Conservation (phyloP, 1,284 basidiomycete species). For the Cutaneotrichosporon spelunceum region DNA sequence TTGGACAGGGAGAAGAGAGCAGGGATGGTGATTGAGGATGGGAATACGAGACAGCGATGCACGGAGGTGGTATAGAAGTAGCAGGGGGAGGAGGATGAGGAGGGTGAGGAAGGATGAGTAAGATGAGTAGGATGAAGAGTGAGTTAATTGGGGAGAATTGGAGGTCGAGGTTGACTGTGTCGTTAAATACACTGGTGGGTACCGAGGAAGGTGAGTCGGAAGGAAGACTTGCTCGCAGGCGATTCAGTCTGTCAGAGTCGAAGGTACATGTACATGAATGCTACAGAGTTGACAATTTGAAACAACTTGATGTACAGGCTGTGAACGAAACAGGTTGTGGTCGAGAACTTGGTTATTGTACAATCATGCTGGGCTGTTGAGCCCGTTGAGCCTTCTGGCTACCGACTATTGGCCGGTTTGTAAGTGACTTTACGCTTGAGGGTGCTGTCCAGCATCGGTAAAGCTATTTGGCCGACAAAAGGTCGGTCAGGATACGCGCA, state of each 20-base stretch:
- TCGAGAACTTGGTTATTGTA: neutral
- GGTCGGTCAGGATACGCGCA: slow-evolving; percentile 32
- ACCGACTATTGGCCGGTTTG: neutral
- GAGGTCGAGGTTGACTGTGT: neutral
- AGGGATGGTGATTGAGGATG: too few species aligned
- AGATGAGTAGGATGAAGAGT: neutral
- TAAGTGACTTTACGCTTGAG: neutral
- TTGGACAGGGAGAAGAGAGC: too few species aligned
- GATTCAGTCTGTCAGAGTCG: neutral
- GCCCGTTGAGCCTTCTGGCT: neutral
- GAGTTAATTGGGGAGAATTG: neutral
- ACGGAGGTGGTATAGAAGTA: too few species aligned
- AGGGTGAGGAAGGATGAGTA: neutral
- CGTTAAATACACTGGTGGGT: neutral
- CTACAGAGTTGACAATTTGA: neutral
- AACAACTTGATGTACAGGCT: neutral
- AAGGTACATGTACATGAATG: neutral
- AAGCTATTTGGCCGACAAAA: slow-evolving; percentile 11
- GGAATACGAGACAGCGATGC: too few species aligned
- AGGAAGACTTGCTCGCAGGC: neutral
- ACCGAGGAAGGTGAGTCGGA: neutral
- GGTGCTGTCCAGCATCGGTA: neutral
- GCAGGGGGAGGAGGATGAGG: too few species aligned
- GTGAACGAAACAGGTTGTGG: neutral
- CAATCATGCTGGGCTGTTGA: neutral